Conservation (phyloP, 768 basidiomycete species). For the Lactifluus subvellereus region DNA sequence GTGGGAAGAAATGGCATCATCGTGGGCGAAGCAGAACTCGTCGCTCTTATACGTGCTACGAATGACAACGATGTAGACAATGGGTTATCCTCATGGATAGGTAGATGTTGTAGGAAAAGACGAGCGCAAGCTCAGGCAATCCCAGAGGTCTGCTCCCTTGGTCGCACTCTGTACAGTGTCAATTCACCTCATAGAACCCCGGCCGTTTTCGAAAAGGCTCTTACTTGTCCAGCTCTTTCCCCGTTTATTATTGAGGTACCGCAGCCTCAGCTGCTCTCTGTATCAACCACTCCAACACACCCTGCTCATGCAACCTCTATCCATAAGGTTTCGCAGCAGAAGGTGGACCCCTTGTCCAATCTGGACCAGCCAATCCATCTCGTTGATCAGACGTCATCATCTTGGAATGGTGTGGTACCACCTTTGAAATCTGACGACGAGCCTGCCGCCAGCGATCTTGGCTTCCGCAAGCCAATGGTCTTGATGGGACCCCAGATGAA, state of each 20-base stretch:
- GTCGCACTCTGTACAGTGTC: not conserved
- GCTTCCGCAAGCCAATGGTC: not conserved
- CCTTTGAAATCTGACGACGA: not conserved
- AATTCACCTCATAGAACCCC: not conserved
- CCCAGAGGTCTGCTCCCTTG: constrained; percentile 7
- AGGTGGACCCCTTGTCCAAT: not conserved
- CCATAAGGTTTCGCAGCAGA: not conserved
- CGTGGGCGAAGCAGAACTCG: constrained; percentile 29
- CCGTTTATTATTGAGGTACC: not conserved
- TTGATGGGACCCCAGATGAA: not conserved
- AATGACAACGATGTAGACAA: constrained; percentile 28
- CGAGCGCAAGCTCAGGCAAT: constrained; percentile 5
- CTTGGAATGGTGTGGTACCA: not conserved
- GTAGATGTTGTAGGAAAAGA: constrained; percentile 32
- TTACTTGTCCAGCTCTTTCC: not conserved
- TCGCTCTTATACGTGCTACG: constrained; percentile 27
- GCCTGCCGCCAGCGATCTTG: not conserved
- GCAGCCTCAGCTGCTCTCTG: not conserved
- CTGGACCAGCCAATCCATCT: not conserved
- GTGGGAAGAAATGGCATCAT: constrained; percentile 35
- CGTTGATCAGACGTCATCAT: not conserved
- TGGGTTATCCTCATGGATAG: constrained; percentile 28
- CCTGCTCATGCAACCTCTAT: not conserved
- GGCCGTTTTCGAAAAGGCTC: not conserved
- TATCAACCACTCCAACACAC: not conserved